Evolutionary conservation across 192 early-diverging fungal genomes (phyloP).

Genomic region (Gamsiella multidivaricata): DNA sequence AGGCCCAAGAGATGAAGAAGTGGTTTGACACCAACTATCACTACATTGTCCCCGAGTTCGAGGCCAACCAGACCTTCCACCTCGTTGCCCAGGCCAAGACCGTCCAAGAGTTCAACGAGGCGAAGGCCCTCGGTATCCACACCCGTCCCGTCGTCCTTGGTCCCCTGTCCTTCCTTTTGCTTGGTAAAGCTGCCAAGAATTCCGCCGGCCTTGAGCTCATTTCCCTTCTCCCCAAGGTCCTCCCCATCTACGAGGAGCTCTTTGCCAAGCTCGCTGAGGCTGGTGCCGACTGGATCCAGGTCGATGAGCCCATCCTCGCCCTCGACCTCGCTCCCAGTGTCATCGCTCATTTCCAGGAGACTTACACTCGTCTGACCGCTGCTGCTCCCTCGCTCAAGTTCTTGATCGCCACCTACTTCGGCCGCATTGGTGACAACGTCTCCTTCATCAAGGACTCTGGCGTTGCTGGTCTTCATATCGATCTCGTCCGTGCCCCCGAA

Average conservation of each 20-base stretch:
- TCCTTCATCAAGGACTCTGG: constrained; percentile 75
- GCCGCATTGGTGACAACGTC: constrained; percentile 80
- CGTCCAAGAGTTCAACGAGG: constrained; percentile 89
- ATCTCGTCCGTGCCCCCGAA: constrained; percentile 86
- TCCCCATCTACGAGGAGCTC: constrained; percentile 86
- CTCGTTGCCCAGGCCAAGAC: constrained; percentile 74
- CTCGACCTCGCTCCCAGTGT: constrained; percentile 67
- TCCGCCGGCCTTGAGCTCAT: constrained; percentile 76
- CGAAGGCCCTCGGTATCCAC: constrained; percentile 89
- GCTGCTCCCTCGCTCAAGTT: constrained; percentile 69
- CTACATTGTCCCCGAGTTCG: constrained; percentile 87
- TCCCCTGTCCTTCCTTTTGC: constrained; percentile 88
- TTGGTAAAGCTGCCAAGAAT: constrained; percentile 85
- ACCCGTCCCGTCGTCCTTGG: constrained; percentile 95
- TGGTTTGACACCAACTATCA: constrained; percentile 99
- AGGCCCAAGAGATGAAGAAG: constrained; percentile 99
- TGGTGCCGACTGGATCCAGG: constrained; percentile 86
- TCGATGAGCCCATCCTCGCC: constrained; percentile 85
- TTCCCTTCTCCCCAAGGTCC: constrained; percentile 76
- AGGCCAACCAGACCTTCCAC: constrained; percentile 77
- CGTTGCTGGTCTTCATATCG: constrained; percentile 89
- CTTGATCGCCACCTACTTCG: constrained; percentile 96
- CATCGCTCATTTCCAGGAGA: constrained; percentile 65
- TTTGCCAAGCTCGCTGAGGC: constrained; percentile 76
- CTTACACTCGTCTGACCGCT: constrained; percentile 71